phyloP scores from a whole-genome alignment of 116 monocot genomes.

The Papilionanthe hybrid region DNA sequence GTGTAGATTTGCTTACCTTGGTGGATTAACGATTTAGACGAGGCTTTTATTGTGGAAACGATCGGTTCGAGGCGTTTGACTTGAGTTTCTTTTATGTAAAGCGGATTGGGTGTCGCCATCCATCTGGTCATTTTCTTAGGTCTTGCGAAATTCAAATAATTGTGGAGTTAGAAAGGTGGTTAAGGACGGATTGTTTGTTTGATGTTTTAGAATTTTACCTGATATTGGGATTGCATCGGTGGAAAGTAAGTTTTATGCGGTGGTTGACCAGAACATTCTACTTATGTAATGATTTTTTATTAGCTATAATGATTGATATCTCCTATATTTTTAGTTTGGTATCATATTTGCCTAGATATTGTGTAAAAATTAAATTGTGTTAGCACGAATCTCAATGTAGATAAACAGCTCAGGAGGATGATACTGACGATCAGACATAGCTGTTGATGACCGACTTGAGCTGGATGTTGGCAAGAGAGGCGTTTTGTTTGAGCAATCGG shows the following conservation, averaged over 20 bases:
- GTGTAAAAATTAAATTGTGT: too few relatives aligned
- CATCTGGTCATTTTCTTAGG: not conserved
- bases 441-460: too few relatives aligned
- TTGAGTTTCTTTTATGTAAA: not conserved
- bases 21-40: not conserved
- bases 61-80: not conserved
- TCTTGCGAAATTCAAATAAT: not conserved
- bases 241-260: not conserved
- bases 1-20: not conserved
- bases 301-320: too few relatives aligned
- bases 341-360: too few relatives aligned
- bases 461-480: too few relatives aligned
- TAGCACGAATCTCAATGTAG: too few relatives aligned
- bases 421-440: too few relatives aligned
- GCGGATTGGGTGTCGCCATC: not conserved
- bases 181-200: not conserved
- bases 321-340: too few relatives aligned
- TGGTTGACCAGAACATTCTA: not conserved
- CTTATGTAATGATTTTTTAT: not conserved
- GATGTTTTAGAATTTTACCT: not conserved
- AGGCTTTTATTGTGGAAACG: not conserved
- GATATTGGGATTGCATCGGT: not conserved
- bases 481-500: too few relatives aligned
- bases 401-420: too few relatives aligned
- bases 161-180: not conserved